Conservation (phyloP, 176 grass and related monocot genomes). For the maize (Zea mays) region DNA sequence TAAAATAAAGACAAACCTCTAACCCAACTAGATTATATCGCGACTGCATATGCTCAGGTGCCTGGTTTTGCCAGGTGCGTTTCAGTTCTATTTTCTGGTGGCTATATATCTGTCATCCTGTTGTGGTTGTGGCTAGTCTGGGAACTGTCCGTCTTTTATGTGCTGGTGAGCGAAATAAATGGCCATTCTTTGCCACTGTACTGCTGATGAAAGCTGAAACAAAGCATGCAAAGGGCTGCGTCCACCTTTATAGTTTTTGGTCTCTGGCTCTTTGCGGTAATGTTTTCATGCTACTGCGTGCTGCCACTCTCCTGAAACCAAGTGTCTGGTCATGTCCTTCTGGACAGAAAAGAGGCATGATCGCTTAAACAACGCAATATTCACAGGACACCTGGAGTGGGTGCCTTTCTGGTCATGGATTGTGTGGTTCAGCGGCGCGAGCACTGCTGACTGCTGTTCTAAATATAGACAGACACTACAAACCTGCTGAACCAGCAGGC, state of each 20-base stretch:
- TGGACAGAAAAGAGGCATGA: background rate
- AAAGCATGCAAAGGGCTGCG: background rate
- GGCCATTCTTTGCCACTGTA: background rate
- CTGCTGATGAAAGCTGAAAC: background rate
- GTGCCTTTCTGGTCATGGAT: background rate
- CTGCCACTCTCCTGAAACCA: background rate
- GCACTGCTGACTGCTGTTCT: background rate
- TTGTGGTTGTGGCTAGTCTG: background rate
- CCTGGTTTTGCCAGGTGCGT: background rate
- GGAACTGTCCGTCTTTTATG: background rate
- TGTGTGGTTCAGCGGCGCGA: background rate
- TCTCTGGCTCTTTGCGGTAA: background rate
- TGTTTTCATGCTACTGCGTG: background rate
- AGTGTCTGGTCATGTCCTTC: background rate
- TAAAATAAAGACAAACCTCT: slow-evolving; percentile 31
- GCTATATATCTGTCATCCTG: background rate
- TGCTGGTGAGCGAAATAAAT: background rate
- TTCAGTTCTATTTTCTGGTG: background rate
- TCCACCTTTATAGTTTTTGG: background rate
- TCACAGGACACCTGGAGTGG: background rate
- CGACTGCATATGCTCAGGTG: background rate
- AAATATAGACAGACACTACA: background rate
- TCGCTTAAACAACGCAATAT: background rate
- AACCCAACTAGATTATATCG: background rate
- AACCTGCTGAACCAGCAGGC: background rate